Evolutionary conservation across 2,329 filamentous ascomycete genomes (phyloP).

Genomic region (Cladorrhinum sp.): DNA sequence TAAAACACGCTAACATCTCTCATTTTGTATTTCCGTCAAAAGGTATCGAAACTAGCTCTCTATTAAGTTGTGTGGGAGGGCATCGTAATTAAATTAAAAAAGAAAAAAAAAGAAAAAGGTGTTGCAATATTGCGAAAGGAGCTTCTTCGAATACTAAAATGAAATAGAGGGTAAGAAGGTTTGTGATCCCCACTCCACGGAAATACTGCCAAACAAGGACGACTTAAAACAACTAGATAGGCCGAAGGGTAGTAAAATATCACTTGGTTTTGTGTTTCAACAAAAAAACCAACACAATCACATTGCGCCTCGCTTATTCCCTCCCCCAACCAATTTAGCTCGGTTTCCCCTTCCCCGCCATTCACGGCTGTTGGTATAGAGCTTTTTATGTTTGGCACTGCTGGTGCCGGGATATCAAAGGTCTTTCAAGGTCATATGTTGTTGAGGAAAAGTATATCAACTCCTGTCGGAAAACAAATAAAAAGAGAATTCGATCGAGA

Average conservation of each 20-base stretch:
- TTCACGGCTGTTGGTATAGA: constrained; percentile 13
- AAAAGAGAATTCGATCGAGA: background rate
- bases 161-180: constrained; percentile 41
- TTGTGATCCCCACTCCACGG: constrained; percentile 33
- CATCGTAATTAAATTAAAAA: constrained; percentile 31
- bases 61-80: constrained; percentile 36
- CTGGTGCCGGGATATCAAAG: constrained; percentile 26
- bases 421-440: constrained; percentile 13
- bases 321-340: constrained; percentile 13
- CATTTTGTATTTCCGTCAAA: constrained; percentile 32
- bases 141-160: constrained; percentile 41
- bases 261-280: constrained; percentile 27
- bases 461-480: background rate
- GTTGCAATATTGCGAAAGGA: constrained; percentile 28
- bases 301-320: constrained; percentile 28
- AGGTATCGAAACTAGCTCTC: constrained; percentile 44
- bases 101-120: constrained; percentile 25
- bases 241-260: constrained; percentile 24
- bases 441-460: constrained; percentile 8
- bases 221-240: constrained; percentile 33
- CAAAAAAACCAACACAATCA: constrained; percentile 19
- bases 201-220: constrained; percentile 39
- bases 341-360: constrained; percentile 11
- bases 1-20: constrained; percentile 13
- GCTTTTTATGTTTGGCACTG: constrained; percentile 12